Evolutionary conservation across 2,329 filamentous ascomycete genomes (phyloP).

Genomic region (Ambrosiella cleistominuta): DNA sequence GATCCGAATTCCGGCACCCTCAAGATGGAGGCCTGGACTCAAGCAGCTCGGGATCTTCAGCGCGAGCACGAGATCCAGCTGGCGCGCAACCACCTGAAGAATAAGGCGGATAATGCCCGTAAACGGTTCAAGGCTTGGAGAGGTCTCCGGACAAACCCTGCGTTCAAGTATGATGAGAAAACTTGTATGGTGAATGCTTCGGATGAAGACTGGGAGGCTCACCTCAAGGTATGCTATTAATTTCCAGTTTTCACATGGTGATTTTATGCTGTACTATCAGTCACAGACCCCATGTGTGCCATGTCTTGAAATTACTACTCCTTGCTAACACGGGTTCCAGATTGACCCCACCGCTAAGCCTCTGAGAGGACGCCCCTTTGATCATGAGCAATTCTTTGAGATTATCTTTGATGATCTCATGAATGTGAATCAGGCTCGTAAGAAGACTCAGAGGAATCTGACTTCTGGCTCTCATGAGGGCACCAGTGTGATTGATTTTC

Average conservation of each 20-base stretch:
- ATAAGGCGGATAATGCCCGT: constrained; percentile 45
- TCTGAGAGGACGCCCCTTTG: constrained; percentile 38
- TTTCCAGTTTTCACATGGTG: neutral
- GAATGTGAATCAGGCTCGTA: neutral
- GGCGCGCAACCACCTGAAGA: constrained; percentile 44
- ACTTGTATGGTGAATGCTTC: constrained; percentile 35
- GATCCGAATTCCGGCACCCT: constrained; percentile 36
- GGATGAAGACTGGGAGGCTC: constrained; percentile 38
- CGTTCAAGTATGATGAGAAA: constrained; percentile 35
- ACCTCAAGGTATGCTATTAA: constrained; percentile 31
- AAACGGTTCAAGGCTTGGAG: constrained; percentile 46
- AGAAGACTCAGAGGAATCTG: neutral
- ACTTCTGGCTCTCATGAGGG: neutral
- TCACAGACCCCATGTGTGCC: neutral
- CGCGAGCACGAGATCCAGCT: constrained; percentile 38
- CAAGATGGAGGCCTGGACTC: constrained; percentile 44
- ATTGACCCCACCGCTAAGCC: constrained; percentile 40
- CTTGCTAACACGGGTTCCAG: constrained; percentile 19
- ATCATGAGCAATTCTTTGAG: constrained; percentile 44
- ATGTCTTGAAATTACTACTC: neutral
- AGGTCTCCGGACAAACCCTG: constrained; percentile 37
- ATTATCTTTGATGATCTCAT: constrained; percentile 42
- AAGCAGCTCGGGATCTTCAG: constrained; percentile 35
- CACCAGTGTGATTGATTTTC: constrained; percentile 26
- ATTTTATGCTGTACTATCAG: neutral